Evolutionary conservation across 306 rosid species (phyloP).

Genomic region (Acacia acuminata): DNA sequence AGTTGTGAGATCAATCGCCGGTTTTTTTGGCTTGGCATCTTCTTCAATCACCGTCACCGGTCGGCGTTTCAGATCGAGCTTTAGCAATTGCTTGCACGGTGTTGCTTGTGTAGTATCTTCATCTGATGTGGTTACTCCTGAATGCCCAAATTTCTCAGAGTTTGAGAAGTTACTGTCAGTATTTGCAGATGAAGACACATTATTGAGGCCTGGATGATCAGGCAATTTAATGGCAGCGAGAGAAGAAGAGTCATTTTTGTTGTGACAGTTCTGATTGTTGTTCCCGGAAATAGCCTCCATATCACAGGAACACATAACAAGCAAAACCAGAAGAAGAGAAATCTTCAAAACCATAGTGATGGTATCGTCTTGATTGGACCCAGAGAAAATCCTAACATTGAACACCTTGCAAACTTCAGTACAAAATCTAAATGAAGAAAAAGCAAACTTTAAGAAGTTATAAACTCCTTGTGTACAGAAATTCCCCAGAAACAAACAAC

Average conservation of each 20-base stretch:
- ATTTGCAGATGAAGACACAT: conserved; percentile 55
- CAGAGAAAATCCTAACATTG: conserved; percentile 47
- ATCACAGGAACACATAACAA: conserved; percentile 37
- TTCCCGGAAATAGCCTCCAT: conserved; percentile 38
- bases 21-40: conserved; percentile 45
- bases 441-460: neutral
- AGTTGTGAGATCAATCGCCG: conserved; percentile 53
- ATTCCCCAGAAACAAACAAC: conserved; percentile 7
- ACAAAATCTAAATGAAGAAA: neutral
- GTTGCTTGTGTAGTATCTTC: conserved; percentile 29
- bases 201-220: conserved; percentile 62
- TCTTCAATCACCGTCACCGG: conserved; percentile 31
- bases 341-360: conserved; percentile 45
- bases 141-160: conserved; percentile 31
- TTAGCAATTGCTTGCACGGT: conserved; percentile 49
- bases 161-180: conserved; percentile 55
- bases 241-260: conserved; percentile 60
- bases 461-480: neutral
- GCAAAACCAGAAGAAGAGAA: conserved; percentile 35
- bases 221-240: conserved; percentile 71
- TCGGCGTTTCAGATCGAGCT: conserved; percentile 64
- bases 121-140: conserved; percentile 34
- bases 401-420: conserved; percentile 19
- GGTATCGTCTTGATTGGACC: conserved; percentile 34
- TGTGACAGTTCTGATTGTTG: conserved; percentile 38